Evolutionary conservation across 129 eudicot genomes (phyloP), one percentile per base, ranked within the genome.

Genomic region (Oenanthe sinensis): DNA sequence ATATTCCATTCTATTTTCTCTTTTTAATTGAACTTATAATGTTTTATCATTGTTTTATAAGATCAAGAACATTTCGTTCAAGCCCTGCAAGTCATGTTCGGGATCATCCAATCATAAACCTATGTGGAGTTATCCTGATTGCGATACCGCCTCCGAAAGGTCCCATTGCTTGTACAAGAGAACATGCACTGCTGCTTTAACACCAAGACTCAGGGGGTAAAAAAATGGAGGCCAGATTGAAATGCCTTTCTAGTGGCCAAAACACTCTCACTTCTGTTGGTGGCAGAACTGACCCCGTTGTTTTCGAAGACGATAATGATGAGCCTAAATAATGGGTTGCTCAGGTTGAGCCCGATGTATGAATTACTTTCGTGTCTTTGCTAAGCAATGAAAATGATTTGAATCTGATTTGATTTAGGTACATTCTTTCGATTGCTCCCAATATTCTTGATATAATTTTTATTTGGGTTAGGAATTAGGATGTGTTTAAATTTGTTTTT

Each of bases 291-390:
- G 98, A 93, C 62, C 87, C 98, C 8, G 86, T 88, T 16, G 87
- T 87, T 89, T 90, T 90, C 43, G 74, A 89, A 58, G 96, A 90
- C 1, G 96, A 90, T 37, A 92, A 45, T 0, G 58, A 37, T 28
- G 74, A 88, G 87, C 85, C 86, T 19, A 93, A 90, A 79, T 96
- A 93, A 79, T 93, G 98, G 98, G 93, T 90, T 77, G 98, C 96
- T 76, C 98, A 93, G 82, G 96, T 93, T 28, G 98, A 93, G 83
- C 98, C 98, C 19, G 97, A 97, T 20, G 98, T 93, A 74, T 78
- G 89, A 22, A 93, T 93, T 71, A 93, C 98, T 2, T 93, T 93
- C 65, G 85, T 90, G 79, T 89, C 97, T 3, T 82, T 93, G 75
- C 91, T 91, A 28, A 83, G 85, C n/a, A 92, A 92, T 73, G 97